Percentiles rank a stretch among this genome's conserved stretches.
These are phyloP conservation scores for Globisporangium apiculatum DNA, from an alignment of 352 stramenopile genomes.

Conservation along the genomic window DNA sequence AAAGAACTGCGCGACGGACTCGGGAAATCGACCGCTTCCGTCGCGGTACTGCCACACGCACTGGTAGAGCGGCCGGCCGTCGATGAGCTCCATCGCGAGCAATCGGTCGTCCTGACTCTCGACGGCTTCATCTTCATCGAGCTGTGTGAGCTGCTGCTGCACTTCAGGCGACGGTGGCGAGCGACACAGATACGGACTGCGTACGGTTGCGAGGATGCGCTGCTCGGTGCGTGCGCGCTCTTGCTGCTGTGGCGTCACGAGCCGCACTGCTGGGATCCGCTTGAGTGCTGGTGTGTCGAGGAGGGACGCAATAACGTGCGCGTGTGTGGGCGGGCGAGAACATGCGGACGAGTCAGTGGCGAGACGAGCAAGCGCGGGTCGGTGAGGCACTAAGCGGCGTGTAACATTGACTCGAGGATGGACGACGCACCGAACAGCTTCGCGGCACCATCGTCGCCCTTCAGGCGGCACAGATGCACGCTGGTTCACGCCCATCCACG, in stretches of 20 bases:
- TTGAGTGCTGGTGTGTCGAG: slow-evolving; percentile 37
- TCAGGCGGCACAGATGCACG: slow-evolving; percentile 40
- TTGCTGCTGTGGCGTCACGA: slow-evolving; percentile 33
- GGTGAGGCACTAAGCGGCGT: neutral
- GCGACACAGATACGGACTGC: slow-evolving; percentile 44
- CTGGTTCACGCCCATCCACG: slow-evolving; percentile 13
- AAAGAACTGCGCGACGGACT: slow-evolving; percentile 50
- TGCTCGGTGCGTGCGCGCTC: slow-evolving; percentile 35
- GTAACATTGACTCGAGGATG: neutral
- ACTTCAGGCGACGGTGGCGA: slow-evolving; percentile 14
- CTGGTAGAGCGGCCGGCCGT: slow-evolving; percentile 58
- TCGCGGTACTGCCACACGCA: slow-evolving; percentile 56
- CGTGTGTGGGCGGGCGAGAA: neutral
- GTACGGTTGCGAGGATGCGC: slow-evolving; percentile 26
- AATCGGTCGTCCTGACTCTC: slow-evolving; percentile 9
- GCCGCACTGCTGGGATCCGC: slow-evolving; percentile 30
- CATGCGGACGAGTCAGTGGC: neutral
- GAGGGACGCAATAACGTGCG: neutral
- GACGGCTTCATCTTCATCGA: slow-evolving; percentile 9
- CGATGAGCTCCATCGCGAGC: slow-evolving; percentile 55
- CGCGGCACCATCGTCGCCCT: slow-evolving; percentile 3
- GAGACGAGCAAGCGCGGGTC: neutral
- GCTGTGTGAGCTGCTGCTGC: neutral
- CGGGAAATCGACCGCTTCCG: slow-evolving; percentile 27
- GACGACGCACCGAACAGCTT: slow-evolving; percentile 21